Conservation (phyloP, 106 monocot genomes). For the Vanilla planifolia region DNA sequence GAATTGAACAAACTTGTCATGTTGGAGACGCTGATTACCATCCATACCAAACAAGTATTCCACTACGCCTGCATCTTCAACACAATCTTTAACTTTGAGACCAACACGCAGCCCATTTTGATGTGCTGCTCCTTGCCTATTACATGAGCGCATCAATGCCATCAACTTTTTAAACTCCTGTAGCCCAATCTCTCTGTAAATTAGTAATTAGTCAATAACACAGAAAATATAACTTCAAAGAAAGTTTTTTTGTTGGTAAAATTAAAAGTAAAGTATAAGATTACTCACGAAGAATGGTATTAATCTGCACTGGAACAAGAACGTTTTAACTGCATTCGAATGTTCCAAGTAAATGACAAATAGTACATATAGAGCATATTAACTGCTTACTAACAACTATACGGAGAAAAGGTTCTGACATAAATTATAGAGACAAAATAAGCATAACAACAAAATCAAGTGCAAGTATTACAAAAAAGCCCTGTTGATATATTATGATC, state of each 20-base stretch:
- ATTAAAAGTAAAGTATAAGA: slow-evolving; percentile 16
- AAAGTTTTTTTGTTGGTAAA: neutral
- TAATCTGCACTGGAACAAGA: slow-evolving; percentile 17
- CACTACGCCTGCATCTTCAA: slow-evolving; percentile 69
- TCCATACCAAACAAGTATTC: slow-evolving; percentile 86
- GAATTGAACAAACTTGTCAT: slow-evolving; percentile 80
- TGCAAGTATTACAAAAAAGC: too few species aligned
- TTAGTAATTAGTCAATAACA: neutral
- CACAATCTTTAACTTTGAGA: slow-evolving; percentile 40
- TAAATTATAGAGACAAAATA: too few species aligned
- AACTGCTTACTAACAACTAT: neutral
- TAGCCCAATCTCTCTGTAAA: slow-evolving; percentile 71
- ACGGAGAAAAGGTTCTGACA: too few species aligned
- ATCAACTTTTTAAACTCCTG: slow-evolving; percentile 97
- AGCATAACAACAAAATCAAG: too few species aligned
- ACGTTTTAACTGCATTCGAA: slow-evolving; percentile 10
- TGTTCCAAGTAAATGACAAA: slow-evolving; percentile 5
- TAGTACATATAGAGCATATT: neutral
- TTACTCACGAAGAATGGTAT: slow-evolving; percentile 21
- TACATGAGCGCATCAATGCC: slow-evolving; percentile 72
- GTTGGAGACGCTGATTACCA: slow-evolving; percentile 51
- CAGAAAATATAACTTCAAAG: neutral
- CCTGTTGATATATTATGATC: too few species aligned
- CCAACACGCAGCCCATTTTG: slow-evolving; percentile 57
- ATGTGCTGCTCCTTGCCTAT: slow-evolving; percentile 81